Conservation (phyloP, 2,329 filamentous ascomycete genomes). For the Phaeosphaeriaceae sp. region DNA sequence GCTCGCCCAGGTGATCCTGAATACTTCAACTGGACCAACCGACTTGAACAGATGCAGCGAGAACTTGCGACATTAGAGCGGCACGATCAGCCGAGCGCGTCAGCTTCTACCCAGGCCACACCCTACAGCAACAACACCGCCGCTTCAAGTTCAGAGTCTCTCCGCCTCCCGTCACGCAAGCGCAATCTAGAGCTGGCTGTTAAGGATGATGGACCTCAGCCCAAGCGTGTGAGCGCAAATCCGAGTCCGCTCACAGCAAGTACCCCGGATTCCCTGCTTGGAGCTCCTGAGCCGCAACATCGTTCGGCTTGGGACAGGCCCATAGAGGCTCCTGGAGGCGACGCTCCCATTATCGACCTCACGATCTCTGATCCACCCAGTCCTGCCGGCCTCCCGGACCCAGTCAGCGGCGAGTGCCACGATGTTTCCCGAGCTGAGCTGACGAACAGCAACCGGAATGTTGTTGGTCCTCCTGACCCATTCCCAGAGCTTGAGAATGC, state of each 20-base stretch:
- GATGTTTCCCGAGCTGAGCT: not conserved
- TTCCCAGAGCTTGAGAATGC: slow-evolving; percentile 10
- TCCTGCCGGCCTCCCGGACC: slow-evolving; percentile 1
- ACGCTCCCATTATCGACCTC: not conserved
- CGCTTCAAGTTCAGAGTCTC: not conserved
- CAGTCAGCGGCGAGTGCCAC: slow-evolving; percentile 6
- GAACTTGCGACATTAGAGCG: not conserved
- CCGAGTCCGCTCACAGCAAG: slow-evolving; percentile 30
- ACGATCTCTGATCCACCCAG: slow-evolving; percentile 28
- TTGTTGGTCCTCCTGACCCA: slow-evolving; percentile 3
- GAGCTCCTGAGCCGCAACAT: not conserved
- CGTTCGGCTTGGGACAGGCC: slow-evolving; percentile 9
- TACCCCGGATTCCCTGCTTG: slow-evolving; percentile 23
- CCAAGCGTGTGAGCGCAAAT: slow-evolving; percentile 34
- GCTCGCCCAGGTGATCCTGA: not conserved
- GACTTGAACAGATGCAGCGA: not conserved
- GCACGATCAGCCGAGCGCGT: slow-evolving; percentile 2
- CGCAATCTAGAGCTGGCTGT: slow-evolving; percentile 24
- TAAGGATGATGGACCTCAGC: slow-evolving; percentile 23
- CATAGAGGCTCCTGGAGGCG: not conserved
- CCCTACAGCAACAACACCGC: not conserved
- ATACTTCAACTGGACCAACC: not conserved
- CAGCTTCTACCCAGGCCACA: not conserved
- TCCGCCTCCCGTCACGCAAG: slow-evolving; percentile 6
- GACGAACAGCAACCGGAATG: slow-evolving; percentile 11